These are phyloP conservation scores for Knufia fluminis DNA, from an alignment of 2,329 filamentous ascomycete genomes.

Conservation along the genomic window DNA sequence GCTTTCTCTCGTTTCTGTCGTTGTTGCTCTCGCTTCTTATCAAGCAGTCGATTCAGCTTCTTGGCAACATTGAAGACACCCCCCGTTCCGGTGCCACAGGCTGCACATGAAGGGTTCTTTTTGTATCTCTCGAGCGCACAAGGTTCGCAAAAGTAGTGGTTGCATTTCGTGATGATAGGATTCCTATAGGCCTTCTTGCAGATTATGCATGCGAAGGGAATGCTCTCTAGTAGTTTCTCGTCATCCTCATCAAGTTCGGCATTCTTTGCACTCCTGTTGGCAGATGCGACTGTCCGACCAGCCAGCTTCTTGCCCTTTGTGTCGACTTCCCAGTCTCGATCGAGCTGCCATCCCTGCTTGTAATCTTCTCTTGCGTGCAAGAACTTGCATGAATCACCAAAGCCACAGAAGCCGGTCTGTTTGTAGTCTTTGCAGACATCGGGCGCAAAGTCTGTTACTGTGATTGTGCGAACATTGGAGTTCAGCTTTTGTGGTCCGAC, in stretches of 20 bases:
- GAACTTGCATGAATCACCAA: conserved; percentile 62
- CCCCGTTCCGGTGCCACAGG: conserved; percentile 73
- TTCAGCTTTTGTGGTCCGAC: conserved; percentile 77
- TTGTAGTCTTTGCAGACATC: conserved; percentile 96
- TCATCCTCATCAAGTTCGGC: conserved; percentile 19
- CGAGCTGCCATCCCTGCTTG: conserved; percentile 90
- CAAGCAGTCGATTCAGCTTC: conserved; percentile 69
- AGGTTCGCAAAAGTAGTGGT: conserved; percentile 89
- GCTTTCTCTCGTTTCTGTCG: conserved; percentile 42
- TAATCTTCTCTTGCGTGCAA: conserved; percentile 54
- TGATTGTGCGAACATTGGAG: conserved; percentile 82
- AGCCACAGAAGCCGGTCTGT: conserved; percentile 61
- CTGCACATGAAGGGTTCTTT: conserved; percentile 77
- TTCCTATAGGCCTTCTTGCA: conserved; percentile 69
- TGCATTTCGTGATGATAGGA: conserved; percentile 80
- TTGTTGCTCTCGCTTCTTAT: conserved; percentile 54
- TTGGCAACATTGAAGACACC: conserved; percentile 87
- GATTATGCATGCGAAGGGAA: conserved; percentile 83
- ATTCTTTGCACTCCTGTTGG: conserved; percentile 32
- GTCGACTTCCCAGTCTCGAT: conserved; percentile 83
- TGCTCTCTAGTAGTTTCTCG: conserved; percentile 57
- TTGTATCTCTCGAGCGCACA: conserved; percentile 82
- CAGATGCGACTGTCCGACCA: conserved; percentile 42
- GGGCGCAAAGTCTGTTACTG: conserved; percentile 79
- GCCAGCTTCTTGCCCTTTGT: conserved; percentile 51